Base-by-base conservation (phyloP, 345 rosid genomes). In the Passiflora organensis region DNA sequence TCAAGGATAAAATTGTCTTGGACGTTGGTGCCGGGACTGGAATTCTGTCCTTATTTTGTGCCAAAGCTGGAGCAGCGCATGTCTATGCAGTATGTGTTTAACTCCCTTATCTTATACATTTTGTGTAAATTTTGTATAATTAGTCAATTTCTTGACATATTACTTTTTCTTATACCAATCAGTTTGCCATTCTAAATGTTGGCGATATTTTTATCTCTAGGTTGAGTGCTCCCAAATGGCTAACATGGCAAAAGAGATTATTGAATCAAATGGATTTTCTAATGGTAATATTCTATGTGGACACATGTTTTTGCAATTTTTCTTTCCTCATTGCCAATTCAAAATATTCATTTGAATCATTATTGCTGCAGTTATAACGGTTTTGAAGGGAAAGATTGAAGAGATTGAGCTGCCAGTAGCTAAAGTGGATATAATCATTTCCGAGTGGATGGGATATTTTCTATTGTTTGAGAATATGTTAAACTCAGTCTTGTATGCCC, bases 381-480 rank as follows among this genome's bases (percentile, higher is more conserved):
- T 94, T 74, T 64, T 94, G 78, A 94, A 89, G 79, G 97, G 99
- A 34, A 94, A 94, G 83, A 76, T 94, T 1, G 99, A 94, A 69
- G 99, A 94, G 57, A 75, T 89, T 48, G 99, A 89, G 73, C 87
- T 94, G 32, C 99, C 99, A 1, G 81, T 75, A 10, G 62, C 73
- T 23, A 87, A 87, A 80, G 99, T 94, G 47, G 99, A 94, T 74
- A 82, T 94, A 58, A 94, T 94, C 55, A 83, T 94, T 59, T 94
- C 97, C 36, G 97, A 94, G 84, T 89, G 97, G 97, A 94, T 89
- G 99, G 99, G 97, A 18, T 94, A 94, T 73, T 94, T 94, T 74
- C 67, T 94, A 64, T 67, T 94, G 78, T 94, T 80, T 53, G 99
- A 94, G 78, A 94, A 94, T 56, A 94, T 94, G 99, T 67, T 94